Conservation (phyloP, 495 filamentous ascomycete genomes). For the Hypoxylon perforatum region DNA sequence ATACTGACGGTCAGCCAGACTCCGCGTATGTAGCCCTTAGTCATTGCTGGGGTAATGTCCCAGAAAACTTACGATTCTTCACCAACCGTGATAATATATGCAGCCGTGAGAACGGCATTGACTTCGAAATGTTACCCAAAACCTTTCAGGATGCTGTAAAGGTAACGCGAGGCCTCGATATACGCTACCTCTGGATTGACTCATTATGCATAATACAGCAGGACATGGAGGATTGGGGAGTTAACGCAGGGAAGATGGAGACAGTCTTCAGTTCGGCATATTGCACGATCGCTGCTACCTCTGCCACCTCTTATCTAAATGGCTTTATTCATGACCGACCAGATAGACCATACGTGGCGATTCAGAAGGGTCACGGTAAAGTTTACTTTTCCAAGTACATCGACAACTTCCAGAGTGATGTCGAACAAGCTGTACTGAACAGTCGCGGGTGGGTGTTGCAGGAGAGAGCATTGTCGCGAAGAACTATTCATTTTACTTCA, state of each 20-base stretch:
- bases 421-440: conserved; percentile 47
- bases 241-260: conserved; percentile 52
- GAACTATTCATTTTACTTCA: conserved; percentile 56
- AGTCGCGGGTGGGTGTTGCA: conserved; percentile 56
- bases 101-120: conserved; percentile 11
- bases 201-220: conserved; percentile 57
- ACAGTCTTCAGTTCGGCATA: conserved; percentile 49
- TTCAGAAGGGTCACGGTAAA: not conserved
- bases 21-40: conserved; percentile 31
- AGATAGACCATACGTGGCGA: conserved; percentile 1
- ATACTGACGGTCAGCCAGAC: not conserved
- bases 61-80: conserved; percentile 4
- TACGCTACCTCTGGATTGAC: conserved; percentile 53
- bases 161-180: conserved; percentile 28
- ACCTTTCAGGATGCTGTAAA: conserved; percentile 39
- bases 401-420: conserved; percentile 50
- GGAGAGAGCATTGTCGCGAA: conserved; percentile 51
- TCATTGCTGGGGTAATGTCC: conserved; percentile 31
- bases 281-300: conserved; percentile 50
- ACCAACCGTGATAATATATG: conserved; percentile 10
- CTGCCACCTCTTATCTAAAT: conserved; percentile 31
- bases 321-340: conserved; percentile 40
- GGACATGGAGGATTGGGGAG: conserved; percentile 46
- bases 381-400: conserved; percentile 44
- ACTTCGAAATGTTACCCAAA: conserved; percentile 22